A percentile compares a stretch with the other conserved stretches of the same genome.
Evolutionary conservation across 1,284 basidiomycete species (phyloP).

Genomic region (Trametes sp.): DNA sequence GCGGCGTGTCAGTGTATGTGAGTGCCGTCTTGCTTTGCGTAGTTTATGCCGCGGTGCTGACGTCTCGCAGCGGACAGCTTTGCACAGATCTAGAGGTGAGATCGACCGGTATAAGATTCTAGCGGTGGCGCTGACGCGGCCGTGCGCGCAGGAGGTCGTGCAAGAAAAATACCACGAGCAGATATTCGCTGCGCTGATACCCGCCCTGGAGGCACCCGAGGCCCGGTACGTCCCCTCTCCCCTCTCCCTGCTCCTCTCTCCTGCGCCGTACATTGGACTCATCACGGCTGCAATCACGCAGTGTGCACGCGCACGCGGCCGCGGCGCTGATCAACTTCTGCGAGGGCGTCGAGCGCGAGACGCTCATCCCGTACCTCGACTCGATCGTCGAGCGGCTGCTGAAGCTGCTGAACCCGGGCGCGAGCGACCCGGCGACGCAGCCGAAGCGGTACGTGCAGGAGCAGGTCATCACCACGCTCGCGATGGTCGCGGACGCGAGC

Average conservation of each 20-base stretch:
- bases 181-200: conserved; percentile 74
- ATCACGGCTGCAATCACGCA: conserved; percentile 39
- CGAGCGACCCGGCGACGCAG: conserved; percentile 44
- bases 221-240: conserved; percentile 57
- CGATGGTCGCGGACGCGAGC: conserved; percentile 86
- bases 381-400: conserved; percentile 77
- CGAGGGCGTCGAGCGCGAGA: conserved; percentile 78
- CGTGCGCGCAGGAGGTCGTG: conserved; percentile 69
- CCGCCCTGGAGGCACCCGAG: conserved; percentile 78
- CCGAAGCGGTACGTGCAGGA: conserved; percentile 78
- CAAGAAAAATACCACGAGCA: conserved; percentile 73
- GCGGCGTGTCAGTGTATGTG: conserved; percentile 90
- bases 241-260: not conserved
- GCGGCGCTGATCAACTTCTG: conserved; percentile 91
- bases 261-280: not conserved
- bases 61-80: conserved; percentile 70
- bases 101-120: conserved; percentile 20
- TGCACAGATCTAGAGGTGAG: conserved; percentile 83
- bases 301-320: conserved; percentile 85
- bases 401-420: conserved; percentile 62
- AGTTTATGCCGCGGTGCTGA: conserved; percentile 4
- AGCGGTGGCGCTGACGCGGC: not conserved
- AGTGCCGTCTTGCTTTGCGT: conserved; percentile 38
- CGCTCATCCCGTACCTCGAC: conserved; percentile 78
- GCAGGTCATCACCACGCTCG: conserved; percentile 83